A percentile compares a stretch with the other conserved stretches of the same genome.
These are phyloP conservation scores for Laguncularia racemosa DNA, from an alignment of 345 rosid genomes.

Conservation along the genomic window DNA sequence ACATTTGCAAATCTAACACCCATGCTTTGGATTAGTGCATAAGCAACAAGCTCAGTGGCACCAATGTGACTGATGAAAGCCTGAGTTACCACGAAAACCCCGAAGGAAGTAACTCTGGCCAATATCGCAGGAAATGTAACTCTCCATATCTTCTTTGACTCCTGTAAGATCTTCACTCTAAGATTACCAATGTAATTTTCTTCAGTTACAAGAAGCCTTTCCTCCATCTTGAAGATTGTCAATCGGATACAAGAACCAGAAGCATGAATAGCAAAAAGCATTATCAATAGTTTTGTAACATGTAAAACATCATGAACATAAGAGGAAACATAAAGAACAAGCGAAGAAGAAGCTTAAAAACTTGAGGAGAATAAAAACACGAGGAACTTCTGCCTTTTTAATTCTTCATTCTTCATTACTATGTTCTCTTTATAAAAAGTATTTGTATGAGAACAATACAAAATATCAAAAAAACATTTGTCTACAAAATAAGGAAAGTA, in stretches of 20 bases:
- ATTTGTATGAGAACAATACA: no score
- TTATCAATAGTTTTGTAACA: no score
- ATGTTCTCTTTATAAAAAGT: no score
- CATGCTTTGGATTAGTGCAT: constrained; percentile 22
- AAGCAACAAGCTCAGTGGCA: constrained; percentile 23
- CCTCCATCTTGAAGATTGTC: constrained; percentile 6
- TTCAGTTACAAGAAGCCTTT: constrained; percentile 15
- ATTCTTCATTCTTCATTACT: no score
- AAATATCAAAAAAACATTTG: no score
- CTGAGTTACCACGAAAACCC: constrained; percentile 15
- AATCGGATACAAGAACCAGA: background rate
- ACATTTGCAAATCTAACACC: constrained; percentile 20
- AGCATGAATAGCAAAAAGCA: no score
- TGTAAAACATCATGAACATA: no score
- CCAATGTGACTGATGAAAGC: constrained; percentile 28
- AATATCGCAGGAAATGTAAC: constrained; percentile 22
- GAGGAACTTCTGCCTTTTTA: no score
- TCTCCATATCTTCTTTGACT: constrained; percentile 29
- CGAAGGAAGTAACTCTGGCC: constrained; percentile 16
- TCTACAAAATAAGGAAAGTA: no score
- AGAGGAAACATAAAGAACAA: no score
- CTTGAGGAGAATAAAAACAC: no score
- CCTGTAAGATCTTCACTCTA: constrained; percentile 14
- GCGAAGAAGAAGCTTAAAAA: no score
- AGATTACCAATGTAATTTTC: background rate